Percentiles rank a stretch among this genome's conserved stretches.
Evolutionary conservation across 768 basidiomycete species (phyloP).

Genomic region (Rubroboletus pulcherrimus): DNA sequence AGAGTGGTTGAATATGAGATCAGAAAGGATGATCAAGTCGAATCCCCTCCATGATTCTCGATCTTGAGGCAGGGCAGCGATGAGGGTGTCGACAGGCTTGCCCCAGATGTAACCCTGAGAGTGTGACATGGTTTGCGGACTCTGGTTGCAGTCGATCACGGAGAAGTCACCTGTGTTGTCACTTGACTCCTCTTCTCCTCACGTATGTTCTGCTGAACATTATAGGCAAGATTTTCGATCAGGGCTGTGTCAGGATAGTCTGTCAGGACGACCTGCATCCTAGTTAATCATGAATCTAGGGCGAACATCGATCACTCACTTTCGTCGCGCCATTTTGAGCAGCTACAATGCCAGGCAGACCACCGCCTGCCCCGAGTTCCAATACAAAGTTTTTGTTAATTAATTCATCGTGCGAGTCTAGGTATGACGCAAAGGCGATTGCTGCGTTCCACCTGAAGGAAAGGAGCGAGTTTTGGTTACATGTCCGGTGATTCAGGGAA

Average conservation of each 20-base stretch:
- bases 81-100: conserved; percentile 36
- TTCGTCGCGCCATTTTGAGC: conserved; percentile 65
- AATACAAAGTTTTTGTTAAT: conserved; percentile 53
- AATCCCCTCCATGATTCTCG: conserved; percentile 39
- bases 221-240: conserved; percentile 69
- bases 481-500: not conserved
- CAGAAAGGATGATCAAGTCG: conserved; percentile 83
- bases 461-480: not conserved
- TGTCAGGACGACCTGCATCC: conserved; percentile 69
- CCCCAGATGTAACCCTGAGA: conserved; percentile 84
- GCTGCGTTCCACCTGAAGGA: conserved; percentile 74
- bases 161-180: conserved; percentile 34
- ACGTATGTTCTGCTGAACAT: conserved; percentile 57
- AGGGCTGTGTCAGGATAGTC: conserved; percentile 87
- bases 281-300: not conserved
- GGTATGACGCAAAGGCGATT: conserved; percentile 63
- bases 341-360: conserved; percentile 76
- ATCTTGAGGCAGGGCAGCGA: conserved; percentile 27
- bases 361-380: conserved; percentile 94
- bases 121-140: not conserved
- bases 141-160: conserved; percentile 27
- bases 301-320: conserved; percentile 34
- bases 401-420: conserved; percentile 51
- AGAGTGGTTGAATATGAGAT: conserved; percentile 93
- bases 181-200: conserved; percentile 16